phyloP scores from a whole-genome alignment of 176 grass and related monocot species.

The Musa beccarii region DNA sequence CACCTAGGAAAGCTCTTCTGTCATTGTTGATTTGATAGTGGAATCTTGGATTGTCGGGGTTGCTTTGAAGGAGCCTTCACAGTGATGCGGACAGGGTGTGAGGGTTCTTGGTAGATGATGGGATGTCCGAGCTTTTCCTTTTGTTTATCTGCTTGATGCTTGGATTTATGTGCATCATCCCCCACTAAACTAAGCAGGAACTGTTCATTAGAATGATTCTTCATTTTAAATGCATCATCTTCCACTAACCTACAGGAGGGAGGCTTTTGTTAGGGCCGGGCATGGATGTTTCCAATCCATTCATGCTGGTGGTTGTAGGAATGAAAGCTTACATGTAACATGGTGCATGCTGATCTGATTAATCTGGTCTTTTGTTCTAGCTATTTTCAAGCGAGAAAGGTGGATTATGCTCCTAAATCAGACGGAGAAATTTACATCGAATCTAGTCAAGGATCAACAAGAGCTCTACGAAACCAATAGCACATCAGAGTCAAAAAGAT shows the following conservation, averaged over 20 bases:
- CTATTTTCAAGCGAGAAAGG: too few species aligned
- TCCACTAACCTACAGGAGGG: neutral
- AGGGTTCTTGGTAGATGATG: neutral
- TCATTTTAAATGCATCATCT: too few species aligned
- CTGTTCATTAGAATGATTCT: neutral
- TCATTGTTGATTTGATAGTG: slow-evolving; percentile 3
- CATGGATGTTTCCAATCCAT: neutral
- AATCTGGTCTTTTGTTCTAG: too few species aligned
- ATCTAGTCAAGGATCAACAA: slow-evolving; percentile 4
- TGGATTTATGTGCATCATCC: neutral
- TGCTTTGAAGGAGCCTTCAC: neutral
- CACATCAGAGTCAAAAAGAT: slow-evolving; percentile 9
- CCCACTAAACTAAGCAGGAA: too few species aligned
- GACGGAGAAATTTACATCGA: neutral
- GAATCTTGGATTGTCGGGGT: neutral
- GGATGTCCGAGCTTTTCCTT: slow-evolving; percentile 2
- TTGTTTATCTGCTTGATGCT: neutral
- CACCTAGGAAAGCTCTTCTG: neutral
- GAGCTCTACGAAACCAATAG: neutral
- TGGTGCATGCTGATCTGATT: too few species aligned
- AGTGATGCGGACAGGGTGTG: neutral
- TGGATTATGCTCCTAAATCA: too few species aligned
- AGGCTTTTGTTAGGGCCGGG: neutral
- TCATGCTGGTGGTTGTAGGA: too few species aligned
- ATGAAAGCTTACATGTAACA: too few species aligned